Evolutionary conservation across 176 grass and related monocot genomes (phyloP).

Genomic region (Oryza officinalis): DNA sequence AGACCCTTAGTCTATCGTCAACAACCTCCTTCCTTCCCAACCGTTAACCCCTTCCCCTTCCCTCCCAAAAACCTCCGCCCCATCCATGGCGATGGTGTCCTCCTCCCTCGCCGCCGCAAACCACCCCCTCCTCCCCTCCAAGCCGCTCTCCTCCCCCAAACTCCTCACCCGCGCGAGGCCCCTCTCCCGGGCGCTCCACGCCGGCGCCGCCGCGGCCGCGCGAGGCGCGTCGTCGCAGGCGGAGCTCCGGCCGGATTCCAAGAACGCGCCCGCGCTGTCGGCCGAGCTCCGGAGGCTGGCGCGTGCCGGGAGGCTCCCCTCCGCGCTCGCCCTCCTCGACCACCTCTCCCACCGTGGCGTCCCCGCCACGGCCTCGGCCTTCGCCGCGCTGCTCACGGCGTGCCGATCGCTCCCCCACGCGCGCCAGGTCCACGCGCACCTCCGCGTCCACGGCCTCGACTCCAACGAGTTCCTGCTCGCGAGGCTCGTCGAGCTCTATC

Average conservation of each 20-base stretch:
- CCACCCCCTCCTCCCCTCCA: conserved; percentile 17
- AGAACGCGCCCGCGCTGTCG: conserved; percentile 72
- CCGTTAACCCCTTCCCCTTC: neutral
- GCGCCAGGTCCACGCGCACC: conserved; percentile 74
- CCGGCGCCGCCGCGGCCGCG: conserved; percentile 32
- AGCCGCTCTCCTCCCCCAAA: neutral
- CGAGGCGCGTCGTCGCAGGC: conserved; percentile 29
- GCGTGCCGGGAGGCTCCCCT: conserved; percentile 43
- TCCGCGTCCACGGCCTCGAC: conserved; percentile 65
- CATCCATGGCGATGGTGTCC: conserved; percentile 44
- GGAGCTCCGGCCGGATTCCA: conserved; percentile 58
- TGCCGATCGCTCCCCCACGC: conserved; percentile 62
- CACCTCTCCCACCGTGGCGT: conserved; percentile 81
- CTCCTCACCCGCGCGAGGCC: neutral
- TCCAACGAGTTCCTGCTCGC: conserved; percentile 70
- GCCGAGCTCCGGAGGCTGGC: conserved; percentile 54
- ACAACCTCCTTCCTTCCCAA: neutral
- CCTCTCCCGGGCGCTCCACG: conserved; percentile 13
- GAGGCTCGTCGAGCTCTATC: conserved; percentile 71
- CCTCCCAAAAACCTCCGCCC: neutral
- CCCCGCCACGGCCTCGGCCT: conserved; percentile 65
- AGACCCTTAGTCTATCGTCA: no score
- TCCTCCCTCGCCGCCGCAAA: conserved; percentile 27
- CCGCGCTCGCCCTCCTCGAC: conserved; percentile 72
- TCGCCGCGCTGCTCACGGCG: conserved; percentile 63